phyloP scores from a whole-genome alignment of 768 basidiomycete genomes.

The Agaricus blazei region DNA sequence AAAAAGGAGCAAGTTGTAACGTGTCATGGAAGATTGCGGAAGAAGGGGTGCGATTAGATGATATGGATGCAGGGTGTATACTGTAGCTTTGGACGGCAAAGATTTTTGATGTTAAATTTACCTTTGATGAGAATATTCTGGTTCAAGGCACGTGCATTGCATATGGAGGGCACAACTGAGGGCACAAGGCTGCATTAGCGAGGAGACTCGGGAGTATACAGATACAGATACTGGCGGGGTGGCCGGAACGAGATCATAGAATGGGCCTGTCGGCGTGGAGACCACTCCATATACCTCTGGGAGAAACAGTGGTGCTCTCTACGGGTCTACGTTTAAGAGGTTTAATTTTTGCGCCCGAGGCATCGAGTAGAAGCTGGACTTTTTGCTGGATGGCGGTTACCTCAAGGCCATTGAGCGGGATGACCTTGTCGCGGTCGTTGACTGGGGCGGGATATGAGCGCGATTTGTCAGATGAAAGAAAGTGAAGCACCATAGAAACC shows the following conservation, averaged over 20 bases:
- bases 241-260: constrained; percentile 24
- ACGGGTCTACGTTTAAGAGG: constrained; percentile 72
- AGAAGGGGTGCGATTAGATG: constrained; percentile 19
- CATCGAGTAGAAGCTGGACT: constrained; percentile 77
- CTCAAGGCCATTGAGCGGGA: constrained; percentile 72
- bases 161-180: background rate
- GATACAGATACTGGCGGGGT: constrained; percentile 8
- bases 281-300: constrained; percentile 89
- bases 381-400: constrained; percentile 73
- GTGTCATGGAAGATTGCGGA: constrained; percentile 23
- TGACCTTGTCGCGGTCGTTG: constrained; percentile 85
- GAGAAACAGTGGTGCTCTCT: constrained; percentile 72
- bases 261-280: constrained; percentile 70
- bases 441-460: constrained; percentile 37
- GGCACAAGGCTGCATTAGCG: background rate
- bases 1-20: constrained; percentile 23
- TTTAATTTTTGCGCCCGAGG: constrained; percentile 83
- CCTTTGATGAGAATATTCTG: constrained; percentile 22
- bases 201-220: background rate
- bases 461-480: background rate
- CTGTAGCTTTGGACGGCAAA: constrained; percentile 12
- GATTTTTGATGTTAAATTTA: constrained; percentile 6
- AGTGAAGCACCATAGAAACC: constrained; percentile 71
- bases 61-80: constrained; percentile 13
- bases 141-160: constrained; percentile 10